Percentiles rank a stretch among this genome's conserved stretches.
These are phyloP conservation scores for Yamadazyma phyllophila DNA, from an alignment of 805 yeast species.

Conservation along the genomic window DNA sequence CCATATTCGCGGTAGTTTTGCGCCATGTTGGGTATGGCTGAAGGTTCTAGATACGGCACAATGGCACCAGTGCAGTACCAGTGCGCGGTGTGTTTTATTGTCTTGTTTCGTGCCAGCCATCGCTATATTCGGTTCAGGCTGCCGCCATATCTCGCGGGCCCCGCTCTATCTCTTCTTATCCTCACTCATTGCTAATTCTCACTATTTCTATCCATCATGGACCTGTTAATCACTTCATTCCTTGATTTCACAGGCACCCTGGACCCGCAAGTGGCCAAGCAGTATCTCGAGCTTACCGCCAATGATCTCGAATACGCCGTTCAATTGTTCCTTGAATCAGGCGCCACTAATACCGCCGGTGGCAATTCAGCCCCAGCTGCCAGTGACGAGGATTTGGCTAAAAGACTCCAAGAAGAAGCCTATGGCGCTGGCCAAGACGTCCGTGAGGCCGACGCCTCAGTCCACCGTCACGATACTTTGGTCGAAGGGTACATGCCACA, in stretches of 20 bases:
- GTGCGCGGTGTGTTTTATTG: too few relatives aligned
- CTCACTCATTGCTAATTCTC: too few relatives aligned
- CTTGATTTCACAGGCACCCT: slow-evolving; percentile 78
- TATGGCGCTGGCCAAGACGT: slow-evolving; percentile 39
- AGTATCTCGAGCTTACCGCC: slow-evolving; percentile 76
- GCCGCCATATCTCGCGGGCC: too few relatives aligned
- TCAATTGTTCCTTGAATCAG: slow-evolving; percentile 68
- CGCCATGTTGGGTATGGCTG: too few relatives aligned
- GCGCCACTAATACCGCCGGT: slow-evolving; percentile 8
- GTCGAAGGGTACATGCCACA: slow-evolving; percentile 40
- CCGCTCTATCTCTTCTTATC: too few relatives aligned
- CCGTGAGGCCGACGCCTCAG: slow-evolving; percentile 68
- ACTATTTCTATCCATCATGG: slow-evolving; percentile 21
- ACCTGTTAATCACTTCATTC: slow-evolving; percentile 64
- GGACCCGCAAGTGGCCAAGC: slow-evolving; percentile 65
- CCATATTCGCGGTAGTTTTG: too few relatives aligned
- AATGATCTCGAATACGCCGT: slow-evolving; percentile 82
- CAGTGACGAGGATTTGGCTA: slow-evolving; percentile 55
- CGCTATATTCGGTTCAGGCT: too few relatives aligned
- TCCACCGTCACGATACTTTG: slow-evolving; percentile 73
- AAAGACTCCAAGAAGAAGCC: slow-evolving; percentile 61
- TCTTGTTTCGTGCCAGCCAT: too few relatives aligned
- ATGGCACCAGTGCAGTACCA: too few relatives aligned
- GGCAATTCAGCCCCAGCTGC: slow-evolving; percentile 7
- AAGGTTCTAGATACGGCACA: too few relatives aligned